Conservation (phyloP, 306 rosid species). For the Calophaca sinica region DNA sequence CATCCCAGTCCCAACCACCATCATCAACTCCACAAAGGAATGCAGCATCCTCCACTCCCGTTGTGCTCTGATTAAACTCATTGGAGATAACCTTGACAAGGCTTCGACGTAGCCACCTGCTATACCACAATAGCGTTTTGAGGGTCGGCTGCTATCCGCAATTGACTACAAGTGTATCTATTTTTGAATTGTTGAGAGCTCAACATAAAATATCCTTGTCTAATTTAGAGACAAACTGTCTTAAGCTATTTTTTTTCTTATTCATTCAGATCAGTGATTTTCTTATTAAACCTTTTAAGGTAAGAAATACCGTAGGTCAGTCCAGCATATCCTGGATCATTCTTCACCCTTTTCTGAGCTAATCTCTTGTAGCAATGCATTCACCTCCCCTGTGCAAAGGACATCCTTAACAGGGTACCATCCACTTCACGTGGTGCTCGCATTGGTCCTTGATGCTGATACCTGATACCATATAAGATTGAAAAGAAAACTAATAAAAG, state of each 20-base stretch:
- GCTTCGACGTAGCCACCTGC: no score
- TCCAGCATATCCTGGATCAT: slow-evolving; percentile 30
- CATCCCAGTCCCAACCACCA: no score
- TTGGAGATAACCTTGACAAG: no score
- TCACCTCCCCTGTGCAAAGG: slow-evolving; percentile 69
- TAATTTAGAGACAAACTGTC: neutral
- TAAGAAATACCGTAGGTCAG: neutral
- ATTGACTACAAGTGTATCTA: neutral
- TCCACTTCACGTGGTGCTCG: slow-evolving; percentile 61
- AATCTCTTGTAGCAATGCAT: slow-evolving; percentile 56
- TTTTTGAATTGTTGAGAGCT: neutral
- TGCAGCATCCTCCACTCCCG: no score
- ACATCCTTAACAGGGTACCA: slow-evolving; percentile 62
- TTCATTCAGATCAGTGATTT: neutral
- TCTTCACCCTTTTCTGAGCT: slow-evolving; percentile 46
- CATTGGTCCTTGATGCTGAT: slow-evolving; percentile 64
- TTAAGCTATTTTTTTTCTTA: neutral
- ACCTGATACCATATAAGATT: neutral
- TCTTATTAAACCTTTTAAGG: neutral
- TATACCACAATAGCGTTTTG: no score
- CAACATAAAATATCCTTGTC: neutral
- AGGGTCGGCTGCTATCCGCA: no score
- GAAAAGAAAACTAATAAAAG: neutral
- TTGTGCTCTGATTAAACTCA: no score
- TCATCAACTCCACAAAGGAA: no score